Base-by-base conservation (phyloP, 345 rosid species). In the Moricandia arvensis region DNA sequence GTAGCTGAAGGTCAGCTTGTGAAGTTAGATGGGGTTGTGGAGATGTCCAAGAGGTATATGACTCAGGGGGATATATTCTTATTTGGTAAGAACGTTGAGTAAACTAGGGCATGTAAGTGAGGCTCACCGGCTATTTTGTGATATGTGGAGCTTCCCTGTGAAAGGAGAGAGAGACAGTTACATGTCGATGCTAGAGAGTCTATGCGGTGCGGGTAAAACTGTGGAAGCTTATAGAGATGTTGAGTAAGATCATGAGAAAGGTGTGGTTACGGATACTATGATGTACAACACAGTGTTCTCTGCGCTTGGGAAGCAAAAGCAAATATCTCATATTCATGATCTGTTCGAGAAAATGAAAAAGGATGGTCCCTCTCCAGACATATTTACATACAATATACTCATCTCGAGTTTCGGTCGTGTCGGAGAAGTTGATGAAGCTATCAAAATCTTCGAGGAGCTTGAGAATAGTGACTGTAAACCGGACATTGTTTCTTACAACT, bases 81-180 rank as follows among this genome's bases (percentile, higher is more conserved):
- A 74, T 77, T 88, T 94, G 59, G 91, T 91, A 13, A 87, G 87
- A 78, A 89, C 91, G 0, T 66, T 91, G 7, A 85, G 86, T 77
- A 83, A 91, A 60, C 72, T 89, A 80, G 97, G 98, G 26, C 90
- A 91, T 74, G 83, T 88, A 13, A 83, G 88, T 75, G 97, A 94
- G 81, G 96, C 93, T 53, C 98, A 94, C 63, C 66, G 92, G 76
- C 68, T 91, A 6, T 93, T 93, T 80, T 88, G 97, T 81, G 88
- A 84, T 81, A 89, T 94, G 96, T 94, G 98, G 98, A 86, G 70
- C 79, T 83, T 83, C 71, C 91, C 89, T 69, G 97, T 90, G 63
- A 81, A 79, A 75, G 96, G 97, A 30, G 96, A 94, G 68, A 84
- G 84, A 81, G 88, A 84, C 60, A 91, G 90, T 26, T 89, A 78